Percentiles rank a stretch among this genome's conserved stretches.
phyloP scores from a whole-genome alignment of 2,329 filamentous ascomycete species.

The Fusarium palustre region DNA sequence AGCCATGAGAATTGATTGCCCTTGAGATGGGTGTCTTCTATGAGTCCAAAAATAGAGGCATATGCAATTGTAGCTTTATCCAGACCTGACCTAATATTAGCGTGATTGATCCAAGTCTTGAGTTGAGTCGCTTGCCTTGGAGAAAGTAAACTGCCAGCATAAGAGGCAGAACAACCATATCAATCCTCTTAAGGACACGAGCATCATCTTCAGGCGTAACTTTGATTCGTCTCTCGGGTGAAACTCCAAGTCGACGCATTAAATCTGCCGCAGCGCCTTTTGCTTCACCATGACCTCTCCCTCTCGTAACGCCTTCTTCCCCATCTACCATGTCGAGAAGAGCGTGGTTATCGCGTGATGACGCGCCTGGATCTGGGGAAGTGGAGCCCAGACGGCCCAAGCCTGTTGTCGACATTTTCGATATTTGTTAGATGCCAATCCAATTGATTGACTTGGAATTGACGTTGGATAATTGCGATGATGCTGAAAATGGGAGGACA shows the following conservation, averaged over 20 bases:
- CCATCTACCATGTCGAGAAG: conserved; percentile 25
- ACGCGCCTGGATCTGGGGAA: conserved; percentile 20
- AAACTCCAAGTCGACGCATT: conserved; percentile 30
- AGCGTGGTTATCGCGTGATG: conserved; percentile 17
- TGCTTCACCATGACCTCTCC: not conserved
- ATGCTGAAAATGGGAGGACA: not conserved
- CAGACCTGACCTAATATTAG: conserved; percentile 18
- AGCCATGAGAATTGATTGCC: conserved; percentile 74
- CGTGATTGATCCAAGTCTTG: fast-evolving
- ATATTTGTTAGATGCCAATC: fast-evolving
- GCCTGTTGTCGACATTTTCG: conserved; percentile 1
- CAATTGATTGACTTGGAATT: too few species aligned
- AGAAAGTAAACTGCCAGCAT: conserved; percentile 42
- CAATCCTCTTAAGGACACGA: conserved; percentile 33
- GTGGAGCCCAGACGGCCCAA: conserved; percentile 5
- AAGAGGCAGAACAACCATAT: conserved; percentile 35
- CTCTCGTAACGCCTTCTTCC: not conserved
- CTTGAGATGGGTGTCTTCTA: conserved; percentile 61
- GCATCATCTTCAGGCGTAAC: conserved; percentile 40
- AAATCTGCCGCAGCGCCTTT: conserved; percentile 11
- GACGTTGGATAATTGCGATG: fast-evolving
- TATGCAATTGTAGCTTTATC: conserved; percentile 61
- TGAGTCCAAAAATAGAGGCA: conserved; percentile 73
- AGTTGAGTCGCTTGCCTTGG: not conserved
- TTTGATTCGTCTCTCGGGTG: conserved; percentile 27